Conservation (phyloP, 169 alveolate genomes). For the Plasmodium ovale region DNA sequence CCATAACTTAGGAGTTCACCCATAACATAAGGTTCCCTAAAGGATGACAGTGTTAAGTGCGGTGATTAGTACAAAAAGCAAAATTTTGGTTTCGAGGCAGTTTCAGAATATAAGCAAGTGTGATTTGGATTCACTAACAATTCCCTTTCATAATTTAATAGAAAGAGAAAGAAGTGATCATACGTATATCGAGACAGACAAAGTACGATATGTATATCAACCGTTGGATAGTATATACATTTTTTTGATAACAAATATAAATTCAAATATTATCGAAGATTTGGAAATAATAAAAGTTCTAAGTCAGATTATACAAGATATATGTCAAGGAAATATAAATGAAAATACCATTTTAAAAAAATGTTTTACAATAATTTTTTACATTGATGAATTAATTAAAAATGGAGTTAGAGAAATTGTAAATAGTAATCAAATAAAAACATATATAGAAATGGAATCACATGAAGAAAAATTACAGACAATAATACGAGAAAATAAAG, state of each 20-base stretch:
- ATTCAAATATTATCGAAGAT: slow-evolving; percentile 85
- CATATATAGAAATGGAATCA: slow-evolving; percentile 86
- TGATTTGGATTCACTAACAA: slow-evolving; percentile 72
- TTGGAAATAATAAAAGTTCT: slow-evolving; percentile 82
- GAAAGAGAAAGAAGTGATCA: slow-evolving; percentile 80
- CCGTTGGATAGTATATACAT: slow-evolving; percentile 85
- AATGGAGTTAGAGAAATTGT: slow-evolving; percentile 82
- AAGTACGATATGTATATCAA: slow-evolving; percentile 85
- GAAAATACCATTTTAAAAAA: slow-evolving; percentile 82
- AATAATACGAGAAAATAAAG: slow-evolving; percentile 81
- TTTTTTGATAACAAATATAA: slow-evolving; percentile 85
- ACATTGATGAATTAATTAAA: slow-evolving; percentile 85
- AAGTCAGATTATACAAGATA: slow-evolving; percentile 84
- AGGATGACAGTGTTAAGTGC: slow-evolving; percentile 75
- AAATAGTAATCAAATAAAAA: slow-evolving; percentile 82
- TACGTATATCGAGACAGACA: slow-evolving; percentile 85
- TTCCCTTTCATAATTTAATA: slow-evolving; percentile 71
- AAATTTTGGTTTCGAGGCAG: slow-evolving; percentile 68
- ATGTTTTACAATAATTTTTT: slow-evolving; percentile 82
- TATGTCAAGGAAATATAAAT: slow-evolving; percentile 77
- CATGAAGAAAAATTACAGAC: slow-evolving; percentile 86
- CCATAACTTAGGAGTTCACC: too few relatives aligned
- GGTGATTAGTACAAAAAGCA: slow-evolving; percentile 72
- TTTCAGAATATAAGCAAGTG: slow-evolving; percentile 69
- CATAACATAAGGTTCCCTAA: too few relatives aligned